These are phyloP conservation scores for Phytophthora colocasiae DNA, from an alignment of 352 stramenopile species.

Conservation along the genomic window DNA sequence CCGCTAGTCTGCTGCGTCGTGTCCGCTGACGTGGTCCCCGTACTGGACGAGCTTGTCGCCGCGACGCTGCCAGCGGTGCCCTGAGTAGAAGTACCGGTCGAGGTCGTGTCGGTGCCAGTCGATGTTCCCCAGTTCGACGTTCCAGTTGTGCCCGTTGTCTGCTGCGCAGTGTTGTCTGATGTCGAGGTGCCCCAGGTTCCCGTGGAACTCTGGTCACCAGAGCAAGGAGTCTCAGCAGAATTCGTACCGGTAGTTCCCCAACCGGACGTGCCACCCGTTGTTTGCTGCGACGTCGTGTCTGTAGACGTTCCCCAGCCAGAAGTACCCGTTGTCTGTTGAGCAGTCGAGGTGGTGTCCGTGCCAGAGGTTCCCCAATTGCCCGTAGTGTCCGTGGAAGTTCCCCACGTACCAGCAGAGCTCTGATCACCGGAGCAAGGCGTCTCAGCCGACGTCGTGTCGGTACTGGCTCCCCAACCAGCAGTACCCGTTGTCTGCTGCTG, in stretches of 20 bases:
- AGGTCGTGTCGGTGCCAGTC: background rate
- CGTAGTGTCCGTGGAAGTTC: slow-evolving; percentile 3
- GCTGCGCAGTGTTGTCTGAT: background rate
- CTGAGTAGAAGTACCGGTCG: background rate
- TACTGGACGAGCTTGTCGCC: background rate
- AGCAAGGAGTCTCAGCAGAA: slow-evolving; percentile 1
- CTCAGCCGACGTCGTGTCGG: slow-evolving; percentile 13
- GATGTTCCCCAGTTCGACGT: slow-evolving; percentile 4
- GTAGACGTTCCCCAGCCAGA: background rate
- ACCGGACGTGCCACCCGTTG: background rate
- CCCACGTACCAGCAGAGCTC: slow-evolving; percentile 21
- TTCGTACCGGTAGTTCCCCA: background rate
- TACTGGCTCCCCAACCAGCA: slow-evolving; percentile 2
- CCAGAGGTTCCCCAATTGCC: background rate
- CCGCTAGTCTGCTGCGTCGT: slow-evolving; percentile 12
- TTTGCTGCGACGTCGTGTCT: background rate
- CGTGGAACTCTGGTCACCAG: slow-evolving; percentile 3
- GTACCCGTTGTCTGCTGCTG: slow-evolving; percentile 10
- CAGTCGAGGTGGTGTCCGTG: background rate
- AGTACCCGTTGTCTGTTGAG: background rate
- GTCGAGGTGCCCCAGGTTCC: background rate
- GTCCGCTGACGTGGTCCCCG: background rate
- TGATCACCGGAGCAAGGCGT: slow-evolving; percentile 27
- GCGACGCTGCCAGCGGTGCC: background rate
- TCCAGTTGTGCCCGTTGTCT: background rate